A percentile compares a stretch with the other conserved stretches of the same genome.
These are phyloP conservation scores for Dioscorea alata DNA, from an alignment of 106 monocot species.

Conservation along the genomic window DNA sequence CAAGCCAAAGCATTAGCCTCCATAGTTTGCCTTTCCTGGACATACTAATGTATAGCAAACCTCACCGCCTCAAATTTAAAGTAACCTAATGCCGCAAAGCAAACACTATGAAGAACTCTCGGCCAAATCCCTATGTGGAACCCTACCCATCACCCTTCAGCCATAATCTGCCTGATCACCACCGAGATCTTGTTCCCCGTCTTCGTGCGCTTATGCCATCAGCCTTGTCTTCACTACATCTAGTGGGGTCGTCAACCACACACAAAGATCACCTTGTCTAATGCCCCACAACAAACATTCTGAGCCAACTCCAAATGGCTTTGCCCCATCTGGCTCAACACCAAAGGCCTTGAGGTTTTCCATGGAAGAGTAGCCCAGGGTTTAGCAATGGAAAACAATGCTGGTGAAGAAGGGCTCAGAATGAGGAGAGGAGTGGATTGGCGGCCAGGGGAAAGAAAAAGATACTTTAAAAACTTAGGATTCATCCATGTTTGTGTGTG, in stretches of 20 bases:
- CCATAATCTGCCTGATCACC: conserved; percentile 54
- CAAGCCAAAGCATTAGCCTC: background rate
- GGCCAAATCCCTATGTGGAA: conserved; percentile 80
- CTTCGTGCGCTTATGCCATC: conserved; percentile 65
- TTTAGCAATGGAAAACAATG: no score
- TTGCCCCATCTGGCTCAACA: conserved; percentile 36
- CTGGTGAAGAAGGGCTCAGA: no score
- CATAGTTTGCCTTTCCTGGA: conserved; percentile 28
- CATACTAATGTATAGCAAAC: conserved; percentile 55
- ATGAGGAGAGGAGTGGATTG: no score
- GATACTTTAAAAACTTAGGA: no score
- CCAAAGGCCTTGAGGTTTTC: conserved; percentile 87
- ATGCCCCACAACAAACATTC: conserved; percentile 74
- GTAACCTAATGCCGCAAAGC: conserved; percentile 89
- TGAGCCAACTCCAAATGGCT: conserved; percentile 55
- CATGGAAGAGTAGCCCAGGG: conserved; percentile 93
- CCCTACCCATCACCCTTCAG: conserved; percentile 77
- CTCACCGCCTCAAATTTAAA: conserved; percentile 82
- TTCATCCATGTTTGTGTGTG: no score
- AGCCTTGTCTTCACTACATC: conserved; percentile 95
- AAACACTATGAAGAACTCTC: conserved; percentile 87
- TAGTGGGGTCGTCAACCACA: conserved; percentile 82
- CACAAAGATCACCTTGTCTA: conserved; percentile 86
- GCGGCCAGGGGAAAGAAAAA: no score
- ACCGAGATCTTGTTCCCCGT: conserved; percentile 48